Conservation (phyloP, 2,329 filamentous ascomycete genomes). For the Aaosphaeria arxii region DNA sequence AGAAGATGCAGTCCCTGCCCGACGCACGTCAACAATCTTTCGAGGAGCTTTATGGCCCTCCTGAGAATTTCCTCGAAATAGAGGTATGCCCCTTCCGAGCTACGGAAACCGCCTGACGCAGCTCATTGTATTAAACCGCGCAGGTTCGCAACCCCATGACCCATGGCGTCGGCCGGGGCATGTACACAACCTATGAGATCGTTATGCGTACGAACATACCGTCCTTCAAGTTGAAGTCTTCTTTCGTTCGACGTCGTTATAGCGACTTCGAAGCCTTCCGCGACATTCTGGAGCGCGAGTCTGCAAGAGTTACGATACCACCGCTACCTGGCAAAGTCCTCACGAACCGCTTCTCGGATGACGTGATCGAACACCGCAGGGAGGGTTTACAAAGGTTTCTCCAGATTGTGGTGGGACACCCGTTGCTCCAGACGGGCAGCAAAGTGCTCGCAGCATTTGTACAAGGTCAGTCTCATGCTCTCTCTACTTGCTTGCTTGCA, state of each 20-base stretch:
- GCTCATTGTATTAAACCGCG: constrained; percentile 14
- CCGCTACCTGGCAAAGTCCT: constrained; percentile 96
- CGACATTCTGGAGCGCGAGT: constrained; percentile 95
- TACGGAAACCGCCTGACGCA: constrained; percentile 3
- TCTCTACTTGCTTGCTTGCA: neutral
- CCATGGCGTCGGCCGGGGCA: constrained; percentile 87
- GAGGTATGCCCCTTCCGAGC: constrained; percentile 58
- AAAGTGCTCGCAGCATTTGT: constrained; percentile 96
- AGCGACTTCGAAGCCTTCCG: constrained; percentile 99
- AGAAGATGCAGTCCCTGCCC: constrained; percentile 59
- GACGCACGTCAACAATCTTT: constrained; percentile 86
- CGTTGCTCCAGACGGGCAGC: constrained; percentile 92
- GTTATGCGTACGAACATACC: constrained; percentile 97
- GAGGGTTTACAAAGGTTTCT: constrained; percentile 92
- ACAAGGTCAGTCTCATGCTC: constrained; percentile 63
- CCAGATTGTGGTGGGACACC: constrained; percentile 96
- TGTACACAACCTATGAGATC: constrained; percentile 99
- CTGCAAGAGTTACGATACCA: constrained; percentile 89
- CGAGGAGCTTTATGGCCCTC: constrained; percentile 97
- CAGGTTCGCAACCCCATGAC: constrained; percentile 92
- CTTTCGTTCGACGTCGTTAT: constrained; percentile 86
- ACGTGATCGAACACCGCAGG: constrained; percentile 92
- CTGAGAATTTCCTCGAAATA: constrained; percentile 98
- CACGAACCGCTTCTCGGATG: constrained; percentile 95
- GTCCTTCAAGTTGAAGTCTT: constrained; percentile 88